A percentile compares a stretch with the other conserved stretches of the same genome.
phyloP scores from a whole-genome alignment of 768 basidiomycete species.

The Piloderma croceum region DNA sequence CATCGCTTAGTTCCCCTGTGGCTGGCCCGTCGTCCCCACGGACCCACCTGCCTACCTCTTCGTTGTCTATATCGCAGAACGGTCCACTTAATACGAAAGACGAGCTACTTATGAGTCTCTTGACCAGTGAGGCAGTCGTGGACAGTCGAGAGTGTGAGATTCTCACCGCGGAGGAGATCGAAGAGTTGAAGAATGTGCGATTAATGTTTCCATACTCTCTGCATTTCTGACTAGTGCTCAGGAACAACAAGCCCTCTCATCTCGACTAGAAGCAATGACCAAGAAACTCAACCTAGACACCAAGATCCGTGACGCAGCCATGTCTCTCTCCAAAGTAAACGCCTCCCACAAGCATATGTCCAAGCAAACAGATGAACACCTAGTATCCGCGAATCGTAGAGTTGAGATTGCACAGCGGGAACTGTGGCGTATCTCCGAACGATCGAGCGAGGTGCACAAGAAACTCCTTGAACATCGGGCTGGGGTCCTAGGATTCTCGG shows the following conservation, averaged over 20 bases:
- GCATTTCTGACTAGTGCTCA: slow-evolving; percentile 1
- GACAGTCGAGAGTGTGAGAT: slow-evolving; percentile 82
- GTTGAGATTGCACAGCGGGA: slow-evolving; percentile 69
- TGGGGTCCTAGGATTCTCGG: slow-evolving; percentile 68
- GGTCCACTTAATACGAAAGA: slow-evolving; percentile 57
- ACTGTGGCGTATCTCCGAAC: slow-evolving; percentile 60
- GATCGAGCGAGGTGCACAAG: slow-evolving; percentile 54
- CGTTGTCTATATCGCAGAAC: slow-evolving; percentile 33
- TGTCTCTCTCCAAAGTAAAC: slow-evolving; percentile 68
- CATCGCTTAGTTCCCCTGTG: slow-evolving; percentile 19
- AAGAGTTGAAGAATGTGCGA: slow-evolving; percentile 58
- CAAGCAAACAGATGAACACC: slow-evolving; percentile 64
- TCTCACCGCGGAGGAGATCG: slow-evolving; percentile 65
- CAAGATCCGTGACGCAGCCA: slow-evolving; percentile 83
- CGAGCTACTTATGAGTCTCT: slow-evolving; percentile 80
- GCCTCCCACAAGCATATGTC: slow-evolving; percentile 46
- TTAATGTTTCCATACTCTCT: slow-evolving; percentile 1
- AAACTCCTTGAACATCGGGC: slow-evolving; percentile 78
- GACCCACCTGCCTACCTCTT: slow-evolving; percentile 19
- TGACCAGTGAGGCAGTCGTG: slow-evolving; percentile 92
- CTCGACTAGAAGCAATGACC: slow-evolving; percentile 57
- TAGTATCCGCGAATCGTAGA: slow-evolving; percentile 67
- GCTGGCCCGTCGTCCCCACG: slow-evolving; percentile 40
- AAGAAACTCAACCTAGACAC: slow-evolving; percentile 78
- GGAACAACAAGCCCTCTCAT: slow-evolving; percentile 70